Percentiles rank a stretch among this genome's conserved stretches.
Evolutionary conservation across 2,329 filamentous ascomycete genomes (phyloP).

Genomic region (Aspergillus spinulosporus): DNA sequence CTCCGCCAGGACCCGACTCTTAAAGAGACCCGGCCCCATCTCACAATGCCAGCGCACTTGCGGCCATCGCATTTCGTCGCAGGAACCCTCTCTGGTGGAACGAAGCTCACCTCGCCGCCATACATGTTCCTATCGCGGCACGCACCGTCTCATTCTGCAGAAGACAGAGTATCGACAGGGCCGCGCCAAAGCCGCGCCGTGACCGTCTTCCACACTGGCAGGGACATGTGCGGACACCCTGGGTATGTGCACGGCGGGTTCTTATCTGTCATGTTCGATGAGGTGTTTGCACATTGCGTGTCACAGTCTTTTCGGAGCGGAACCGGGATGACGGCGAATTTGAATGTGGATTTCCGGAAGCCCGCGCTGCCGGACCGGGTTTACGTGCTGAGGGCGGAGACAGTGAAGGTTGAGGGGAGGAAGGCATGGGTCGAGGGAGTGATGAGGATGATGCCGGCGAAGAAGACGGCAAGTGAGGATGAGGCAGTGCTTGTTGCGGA

Average conservation of each 20-base stretch:
- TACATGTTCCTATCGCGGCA: conserved; percentile 45
- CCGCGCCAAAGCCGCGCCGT: conserved; percentile 19
- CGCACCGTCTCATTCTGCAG: not conserved
- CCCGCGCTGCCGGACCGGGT: conserved; percentile 34
- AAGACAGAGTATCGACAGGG: not conserved
- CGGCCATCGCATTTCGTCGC: conserved; percentile 74
- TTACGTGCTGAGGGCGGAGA: conserved; percentile 36
- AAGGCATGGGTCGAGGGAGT: conserved; percentile 41
- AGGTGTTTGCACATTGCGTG: conserved; percentile 39
- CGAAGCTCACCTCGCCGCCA: conserved; percentile 74
- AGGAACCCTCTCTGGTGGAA: conserved; percentile 70
- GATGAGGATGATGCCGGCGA: conserved; percentile 25
- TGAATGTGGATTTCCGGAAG: conserved; percentile 39
- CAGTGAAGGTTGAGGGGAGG: conserved; percentile 36
- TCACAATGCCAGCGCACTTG: conserved; percentile 72
- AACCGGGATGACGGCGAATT: conserved; percentile 39
- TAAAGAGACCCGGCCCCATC: conserved; percentile 75
- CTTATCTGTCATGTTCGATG: conserved; percentile 37
- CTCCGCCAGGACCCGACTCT: conserved; percentile 66
- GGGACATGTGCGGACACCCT: conserved; percentile 36
- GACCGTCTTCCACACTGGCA: conserved; percentile 36
- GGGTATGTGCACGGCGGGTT: conserved; percentile 40
- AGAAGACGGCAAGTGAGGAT: conserved; percentile 18
- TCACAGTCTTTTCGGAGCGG: conserved; percentile 35
- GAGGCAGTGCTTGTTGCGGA: conserved; percentile 36